Base-by-base conservation (phyloP, 2,329 filamentous ascomycete genomes). In the Corniculantispora saksenae region DNA sequence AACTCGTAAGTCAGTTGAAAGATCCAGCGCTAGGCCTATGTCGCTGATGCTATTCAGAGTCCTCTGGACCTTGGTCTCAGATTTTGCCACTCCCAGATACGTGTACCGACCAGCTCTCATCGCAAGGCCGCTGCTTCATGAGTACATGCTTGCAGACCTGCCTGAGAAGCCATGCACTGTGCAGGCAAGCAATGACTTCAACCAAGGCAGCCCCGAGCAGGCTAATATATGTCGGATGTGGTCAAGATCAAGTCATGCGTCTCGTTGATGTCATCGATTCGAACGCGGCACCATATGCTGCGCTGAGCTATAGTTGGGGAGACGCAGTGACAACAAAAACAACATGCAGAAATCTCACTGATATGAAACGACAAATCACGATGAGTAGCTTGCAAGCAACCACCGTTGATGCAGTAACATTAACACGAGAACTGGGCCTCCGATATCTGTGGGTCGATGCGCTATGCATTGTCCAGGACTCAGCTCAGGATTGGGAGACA, bases 391-490 rank as follows among this genome's bases (percentile, higher is more conserved):
- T 72, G 1, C 70, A 70, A 12, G 60, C 50, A 5, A 71, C 69
- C 8, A 72, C 76, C n/a, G 65, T 58, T 5, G 73, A 76, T 47
- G 74, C 73, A 2, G 69, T 77, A 27, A 25, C n/a, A 0, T 56
- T 75, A 7, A 69, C 72, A 4, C 66, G 67, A 7, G 50, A 57
- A 6, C 69, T 77, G 10, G 65, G 64, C 0, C 29, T 74, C 9
- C 47, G 51, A 0, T 75, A 72, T 59, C 51, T 77, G 2, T 77
- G 75, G 75, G 74, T 76, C 35, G 73, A 77, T 66, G 69, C 73
- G 10, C 54, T 76, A 1, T 77, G 75, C 45, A 76, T 77, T 10
- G 43, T 75, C n/a, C 75, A 77, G 38, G 69, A 70, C 35, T 63
- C 61, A 3, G 21, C 40, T 0, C 63, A 45, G 2, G 69, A 71